Evolutionary conservation across 192 early-diverging fungal genomes (phyloP), one percentile per base, ranked within the genome.

Genomic region (Coemansia sp.): DNA sequence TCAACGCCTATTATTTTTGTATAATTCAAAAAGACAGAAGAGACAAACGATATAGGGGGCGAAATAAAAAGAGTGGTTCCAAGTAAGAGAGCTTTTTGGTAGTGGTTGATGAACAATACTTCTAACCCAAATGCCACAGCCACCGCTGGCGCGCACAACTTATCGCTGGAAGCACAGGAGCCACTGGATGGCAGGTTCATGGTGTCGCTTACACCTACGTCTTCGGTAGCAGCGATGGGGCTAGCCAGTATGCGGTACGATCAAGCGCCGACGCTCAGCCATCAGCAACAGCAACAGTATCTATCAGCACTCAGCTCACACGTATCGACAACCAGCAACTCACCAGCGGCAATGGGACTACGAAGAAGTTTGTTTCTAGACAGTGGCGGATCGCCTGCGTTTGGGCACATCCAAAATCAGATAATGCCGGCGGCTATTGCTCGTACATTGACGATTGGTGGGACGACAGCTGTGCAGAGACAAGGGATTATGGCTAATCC

Each of bases 161-260:
- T 17, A 34, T n/a, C 56, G 56, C 34, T 34, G 16, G 56, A n/a
- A 18, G n/a, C 25, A 4, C 18, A 32, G 22, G 22, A 22, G 20
- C 7, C 51, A 6, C 12, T 68, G 32, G 75, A 67, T 48, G 61
- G 61, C 0, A 68, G 54, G 28, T 58, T 63, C 22, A 38, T 67
- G 25, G 62, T 76, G 28, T 58, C 65, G 17, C 69, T 76, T 32
- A 76, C 75, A 17, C 75, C 75, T 2, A 71, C 68, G 16, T 67
- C 75, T 6, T 71, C 75, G 2, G 75, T 76, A 45, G 75, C 75
- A 6, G 75, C 71, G 2, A 34, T 76, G 50, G 69, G 75, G 11
- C 28, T 71, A 32, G 62, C 75, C 7, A 49, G 51, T 3, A 77
- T 77, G 75, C 75, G 69, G 1, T 77, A 77, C 54, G 69, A 66